A percentile compares a stretch with the other conserved stretches of the same genome.
Evolutionary conservation across 352 stramenopile species (phyloP).

Genomic region (Pythium aquatile): DNA sequence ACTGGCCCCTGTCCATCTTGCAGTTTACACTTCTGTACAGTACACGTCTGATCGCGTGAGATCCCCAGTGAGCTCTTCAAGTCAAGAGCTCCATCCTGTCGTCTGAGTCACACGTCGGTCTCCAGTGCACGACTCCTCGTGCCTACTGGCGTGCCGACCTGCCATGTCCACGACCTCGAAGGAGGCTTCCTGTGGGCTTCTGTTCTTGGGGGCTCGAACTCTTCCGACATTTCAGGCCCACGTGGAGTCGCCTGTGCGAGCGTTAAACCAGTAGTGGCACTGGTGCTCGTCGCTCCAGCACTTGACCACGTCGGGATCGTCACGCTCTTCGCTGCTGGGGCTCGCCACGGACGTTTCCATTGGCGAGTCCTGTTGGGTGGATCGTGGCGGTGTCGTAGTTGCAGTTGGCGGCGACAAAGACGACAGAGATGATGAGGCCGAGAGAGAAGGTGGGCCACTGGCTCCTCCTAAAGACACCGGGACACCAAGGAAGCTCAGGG

Average conservation of each 20-base stretch:
- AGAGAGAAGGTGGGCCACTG: background rate
- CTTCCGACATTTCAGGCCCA: constrained; percentile 34
- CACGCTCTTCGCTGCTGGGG: constrained; percentile 3
- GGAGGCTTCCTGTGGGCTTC: background rate
- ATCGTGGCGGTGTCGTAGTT: background rate
- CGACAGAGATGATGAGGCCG: background rate
- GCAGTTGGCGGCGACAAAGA: constrained; percentile 1
- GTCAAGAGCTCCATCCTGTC: background rate
- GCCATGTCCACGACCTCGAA: background rate
- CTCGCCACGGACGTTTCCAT: background rate
- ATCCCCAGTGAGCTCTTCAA: background rate
- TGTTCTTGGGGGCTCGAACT: background rate
- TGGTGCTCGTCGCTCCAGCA: constrained; percentile 70
- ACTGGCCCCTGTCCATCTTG: background rate
- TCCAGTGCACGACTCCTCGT: background rate
- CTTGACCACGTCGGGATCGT: constrained; percentile 28
- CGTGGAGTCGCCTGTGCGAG: constrained; percentile 38
- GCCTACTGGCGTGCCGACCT: background rate
- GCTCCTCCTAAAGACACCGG: background rate
- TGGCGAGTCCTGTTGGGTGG: background rate
- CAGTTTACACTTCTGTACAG: background rate
- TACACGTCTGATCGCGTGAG: background rate
- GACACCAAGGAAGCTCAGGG: background rate
- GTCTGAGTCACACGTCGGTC: background rate
- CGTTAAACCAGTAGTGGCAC: constrained; percentile 46